Evolutionary conservation across 2,329 filamentous ascomycete genomes (phyloP).

Genomic region (Fusarium circinatum): DNA sequence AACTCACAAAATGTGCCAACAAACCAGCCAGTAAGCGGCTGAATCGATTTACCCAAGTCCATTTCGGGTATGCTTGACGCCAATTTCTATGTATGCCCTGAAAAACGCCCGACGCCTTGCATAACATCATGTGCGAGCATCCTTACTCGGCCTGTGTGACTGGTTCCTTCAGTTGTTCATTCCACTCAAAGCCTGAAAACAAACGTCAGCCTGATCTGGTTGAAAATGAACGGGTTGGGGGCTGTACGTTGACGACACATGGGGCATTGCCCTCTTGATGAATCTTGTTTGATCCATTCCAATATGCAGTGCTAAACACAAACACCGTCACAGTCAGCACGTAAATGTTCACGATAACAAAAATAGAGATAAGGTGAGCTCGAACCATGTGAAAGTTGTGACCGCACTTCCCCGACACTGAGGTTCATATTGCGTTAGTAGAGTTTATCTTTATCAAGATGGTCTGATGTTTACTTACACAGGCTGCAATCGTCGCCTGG

Average conservation of each 20-base stretch:
- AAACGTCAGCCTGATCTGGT: slow-evolving; percentile 17
- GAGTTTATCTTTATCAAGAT: slow-evolving; percentile 6
- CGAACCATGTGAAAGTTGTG: slow-evolving; percentile 97
- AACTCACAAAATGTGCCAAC: not conserved
- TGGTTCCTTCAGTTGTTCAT: slow-evolving; percentile 49
- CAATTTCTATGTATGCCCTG: slow-evolving; percentile 24
- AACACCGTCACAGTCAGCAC: slow-evolving; percentile 25
- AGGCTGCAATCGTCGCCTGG: slow-evolving; percentile 95
- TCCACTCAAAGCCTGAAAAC: slow-evolving; percentile 54
- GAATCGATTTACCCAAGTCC: slow-evolving; percentile 1
- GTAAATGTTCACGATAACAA: slow-evolving; percentile 12
- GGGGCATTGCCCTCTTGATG: slow-evolving; percentile 91
- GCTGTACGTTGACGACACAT: slow-evolving; percentile 93
- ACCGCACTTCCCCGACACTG: slow-evolving; percentile 91
- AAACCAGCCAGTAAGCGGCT: slow-evolving; percentile 10
- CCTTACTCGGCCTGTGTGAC: slow-evolving; percentile 46
- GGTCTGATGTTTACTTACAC: slow-evolving; percentile 64
- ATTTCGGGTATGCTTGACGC: slow-evolving; percentile 14
- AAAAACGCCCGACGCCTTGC: slow-evolving; percentile 37
- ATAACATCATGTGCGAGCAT: not conserved
- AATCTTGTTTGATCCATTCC: slow-evolving; percentile 96
- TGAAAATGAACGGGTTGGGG: not conserved
- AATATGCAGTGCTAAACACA: slow-evolving; percentile 84
- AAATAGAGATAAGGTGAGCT: slow-evolving; percentile 2
- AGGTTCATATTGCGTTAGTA: slow-evolving; percentile 29